Percentiles rank a stretch among this genome's conserved stretches.
phyloP scores from a whole-genome alignment of 805 yeast species.

The Candida gorgasii region DNA sequence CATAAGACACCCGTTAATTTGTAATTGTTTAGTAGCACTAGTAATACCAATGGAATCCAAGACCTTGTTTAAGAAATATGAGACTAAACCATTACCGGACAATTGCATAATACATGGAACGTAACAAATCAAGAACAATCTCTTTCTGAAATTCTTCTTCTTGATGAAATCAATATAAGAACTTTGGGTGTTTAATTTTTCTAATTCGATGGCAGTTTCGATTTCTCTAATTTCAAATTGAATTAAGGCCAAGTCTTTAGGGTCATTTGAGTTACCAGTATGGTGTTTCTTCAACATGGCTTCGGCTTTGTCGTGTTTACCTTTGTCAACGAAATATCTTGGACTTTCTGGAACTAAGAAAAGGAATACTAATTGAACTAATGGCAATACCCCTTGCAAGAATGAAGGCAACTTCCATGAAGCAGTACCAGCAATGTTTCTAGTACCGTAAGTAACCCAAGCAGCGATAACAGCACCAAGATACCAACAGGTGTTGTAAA shows the following conservation, averaged over 20 bases:
- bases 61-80: constrained; percentile 52
- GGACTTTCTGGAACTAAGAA: constrained; percentile 53
- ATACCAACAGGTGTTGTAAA: constrained; percentile 54
- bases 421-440: constrained; percentile 25
- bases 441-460: constrained; percentile 51
- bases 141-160: constrained; percentile 14
- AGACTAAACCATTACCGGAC: constrained; percentile 54
- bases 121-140: constrained; percentile 13
- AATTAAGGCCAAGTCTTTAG: constrained; percentile 16
- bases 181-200: constrained; percentile 13
- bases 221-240: constrained; percentile 18
- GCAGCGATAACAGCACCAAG: constrained; percentile 56
- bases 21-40: constrained; percentile 43
- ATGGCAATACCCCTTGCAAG: constrained; percentile 50
- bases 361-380: constrained; percentile 36
- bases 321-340: constrained; percentile 43
- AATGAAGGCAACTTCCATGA: constrained; percentile 59
- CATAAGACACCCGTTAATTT: constrained; percentile 53
- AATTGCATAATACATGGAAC: constrained; percentile 17
- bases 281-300: constrained; percentile 39
- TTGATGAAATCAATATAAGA: constrained; percentile 16
- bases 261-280: constrained; percentile 31
- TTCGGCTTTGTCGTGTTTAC: constrained; percentile 45
- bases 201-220: constrained; percentile 16
- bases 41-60: constrained; percentile 55